phyloP scores from a whole-genome alignment of 108 stramenopile species.

The Nitzschia inconspicua region DNA sequence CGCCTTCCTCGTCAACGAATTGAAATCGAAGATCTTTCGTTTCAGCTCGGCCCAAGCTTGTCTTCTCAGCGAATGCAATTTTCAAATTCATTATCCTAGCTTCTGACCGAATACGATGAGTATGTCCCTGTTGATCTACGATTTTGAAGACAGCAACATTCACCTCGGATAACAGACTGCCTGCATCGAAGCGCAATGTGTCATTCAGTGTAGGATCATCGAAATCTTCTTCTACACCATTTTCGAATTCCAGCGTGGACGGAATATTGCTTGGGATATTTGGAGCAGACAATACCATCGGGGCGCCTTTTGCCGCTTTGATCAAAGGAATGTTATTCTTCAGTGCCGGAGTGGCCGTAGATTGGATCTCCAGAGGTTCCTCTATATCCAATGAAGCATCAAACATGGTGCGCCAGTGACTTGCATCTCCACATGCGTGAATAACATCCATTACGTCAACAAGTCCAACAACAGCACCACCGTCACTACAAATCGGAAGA shows the following conservation, averaged over 20 bases:
- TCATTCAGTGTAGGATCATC: slow-evolving; percentile 36
- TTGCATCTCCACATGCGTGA: slow-evolving; percentile 66
- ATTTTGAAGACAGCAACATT: slow-evolving; percentile 64
- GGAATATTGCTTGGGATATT: slow-evolving; percentile 67
- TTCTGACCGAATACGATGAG: slow-evolving; percentile 68
- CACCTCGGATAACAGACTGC: slow-evolving; percentile 22
- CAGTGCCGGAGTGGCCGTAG: neutral
- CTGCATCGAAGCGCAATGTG: slow-evolving; percentile 12
- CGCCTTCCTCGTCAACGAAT: slow-evolving; percentile 88
- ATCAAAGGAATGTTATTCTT: slow-evolving; percentile 13
- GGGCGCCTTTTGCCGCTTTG: slow-evolving; percentile 30
- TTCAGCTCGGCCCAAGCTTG: slow-evolving; percentile 20
- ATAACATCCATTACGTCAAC: slow-evolving; percentile 97
- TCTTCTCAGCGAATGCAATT: slow-evolving; percentile 46
- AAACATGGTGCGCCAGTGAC: slow-evolving; percentile 84
- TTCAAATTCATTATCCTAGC: slow-evolving; percentile 43
- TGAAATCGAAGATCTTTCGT: slow-evolving; percentile 53
- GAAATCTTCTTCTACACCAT: slow-evolving; percentile 40
- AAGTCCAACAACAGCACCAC: slow-evolving; percentile 87
- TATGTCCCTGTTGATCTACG: slow-evolving; percentile 67
- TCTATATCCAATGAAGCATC: slow-evolving; percentile 66
- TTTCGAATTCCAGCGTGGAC: slow-evolving; percentile 64
- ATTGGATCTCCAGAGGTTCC: slow-evolving; percentile 17
- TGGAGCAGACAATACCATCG: slow-evolving; percentile 17
- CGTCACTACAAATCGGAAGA: slow-evolving; percentile 83